Base-by-base conservation (phyloP, 768 basidiomycete genomes). In the Boletellus ananiceps region DNA sequence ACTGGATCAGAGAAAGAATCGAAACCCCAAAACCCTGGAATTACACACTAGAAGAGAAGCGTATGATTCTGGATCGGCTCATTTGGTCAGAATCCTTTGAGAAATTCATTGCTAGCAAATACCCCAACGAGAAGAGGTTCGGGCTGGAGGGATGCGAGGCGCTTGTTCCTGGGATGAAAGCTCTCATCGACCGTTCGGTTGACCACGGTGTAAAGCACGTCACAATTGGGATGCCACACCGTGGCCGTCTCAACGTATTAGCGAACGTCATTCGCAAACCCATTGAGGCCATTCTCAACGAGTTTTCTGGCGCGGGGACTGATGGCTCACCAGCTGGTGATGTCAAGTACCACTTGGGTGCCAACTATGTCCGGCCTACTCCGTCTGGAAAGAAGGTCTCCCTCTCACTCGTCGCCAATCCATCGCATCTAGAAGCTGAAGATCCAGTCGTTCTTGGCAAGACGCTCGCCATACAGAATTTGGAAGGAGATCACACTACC, bases 21-120 rank as follows among this genome's bases (percentile, higher is more conserved):
- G 96, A 99, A 69, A 84, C 86, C 14, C 96, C 96, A 1, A 86
- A 88, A 60, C 95, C 95, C 7, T 97, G 93, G 93, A 92, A 93
- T 62, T 99, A 98, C 73, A 90, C 88, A 44, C 81, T 94, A 45
- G 96, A 99, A 60, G 96, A 99, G 75, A 99, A 98, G 72, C 86
- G 93, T 40, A 94, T 98, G 90, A 94, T 99, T 56, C 82, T 99
- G 48, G 96, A 99, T 73, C 90, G 96, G 52, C 86, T 97, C 60
- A 97, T 98, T 67, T 99, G 96, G 96, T 98, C 95, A n/a, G 96
- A 98, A 62, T 88, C 90, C 4, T 98, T 98, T 63, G 96, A 99
- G 70, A 93, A 93, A 63, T 99, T 97, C 79, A 93, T 99, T 55
- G 88, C 93, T 18, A 89, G 83, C 78, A 99, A 98, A 69, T 96